phyloP scores from a whole-genome alignment of 768 basidiomycete genomes.

The Daedaleopsis nitida region DNA sequence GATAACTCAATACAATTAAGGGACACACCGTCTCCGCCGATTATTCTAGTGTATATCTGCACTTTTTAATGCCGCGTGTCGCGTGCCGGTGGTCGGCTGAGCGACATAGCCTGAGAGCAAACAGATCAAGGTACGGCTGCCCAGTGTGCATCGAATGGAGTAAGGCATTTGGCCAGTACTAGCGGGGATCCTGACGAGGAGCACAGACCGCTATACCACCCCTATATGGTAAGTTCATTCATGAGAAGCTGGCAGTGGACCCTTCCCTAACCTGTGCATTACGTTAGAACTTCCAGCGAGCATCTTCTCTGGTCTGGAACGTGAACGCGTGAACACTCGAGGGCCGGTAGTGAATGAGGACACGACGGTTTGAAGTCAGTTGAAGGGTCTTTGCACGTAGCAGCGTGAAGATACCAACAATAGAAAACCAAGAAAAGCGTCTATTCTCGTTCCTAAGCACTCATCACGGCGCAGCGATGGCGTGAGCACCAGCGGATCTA shows the following conservation, averaged over 20 bases:
- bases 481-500: slow-evolving; percentile 21
- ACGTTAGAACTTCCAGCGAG: neutral
- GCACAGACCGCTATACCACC: too few relatives aligned
- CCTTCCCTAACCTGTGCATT: neutral
- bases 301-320: neutral
- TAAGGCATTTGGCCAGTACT: too few relatives aligned
- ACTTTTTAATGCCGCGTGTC: neutral
- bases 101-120: too few relatives aligned
- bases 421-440: neutral
- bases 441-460: neutral
- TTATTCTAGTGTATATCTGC: too few relatives aligned
- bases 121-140: neutral
- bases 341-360: neutral
- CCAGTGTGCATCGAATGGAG: too few relatives aligned
- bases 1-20: too few relatives aligned
- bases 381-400: too few relatives aligned
- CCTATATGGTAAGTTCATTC: slow-evolving; percentile 2
- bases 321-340: too few relatives aligned
- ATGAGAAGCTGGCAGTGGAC: neutral
- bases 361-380: too few relatives aligned
- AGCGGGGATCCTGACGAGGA: too few relatives aligned
- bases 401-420: neutral
- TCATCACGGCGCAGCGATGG: slow-evolving; percentile 8
- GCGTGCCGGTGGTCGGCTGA: too few relatives aligned
- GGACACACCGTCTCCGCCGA: too few relatives aligned